Evolutionary conservation across 768 basidiomycete genomes (phyloP), one percentile per base, ranked within the genome.

Genomic region (Boletus bicolor): DNA sequence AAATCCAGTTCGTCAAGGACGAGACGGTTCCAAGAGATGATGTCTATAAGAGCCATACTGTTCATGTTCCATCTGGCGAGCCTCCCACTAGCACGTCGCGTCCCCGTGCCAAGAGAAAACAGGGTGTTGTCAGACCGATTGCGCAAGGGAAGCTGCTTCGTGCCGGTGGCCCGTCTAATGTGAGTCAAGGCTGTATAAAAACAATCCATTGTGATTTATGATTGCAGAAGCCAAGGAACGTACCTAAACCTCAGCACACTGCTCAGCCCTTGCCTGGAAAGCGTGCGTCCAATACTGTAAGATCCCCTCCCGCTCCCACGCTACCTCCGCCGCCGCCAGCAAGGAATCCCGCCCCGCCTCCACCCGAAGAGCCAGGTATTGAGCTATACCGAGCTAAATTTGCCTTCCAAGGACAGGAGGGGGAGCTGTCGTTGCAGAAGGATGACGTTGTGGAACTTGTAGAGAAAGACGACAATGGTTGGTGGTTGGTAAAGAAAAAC

Each of bases 401-500:
- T 72, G 82, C 86, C n/a, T 99, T 99, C 67, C 79, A 86, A 37
- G 95, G 94, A 2, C 91, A 98, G 72, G 86, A 87, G 35, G 95
- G 95, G 12, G 97, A 99, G 72, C 87, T 98, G 80, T 76, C 84
- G 7, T 72, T 99, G 49, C 82, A 80, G 61, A 98, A 98, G 72
- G 97, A 94, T 64, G 97, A 98, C 57, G 55, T 90, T 3, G 91
- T 98, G 1, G 95, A 98, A 74, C 76, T 98, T 19, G 77, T 94
- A 34, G 87, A 96, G 76, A 93, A 97, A 69, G 86, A 88, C 67
- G 85, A 94, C 56, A 96, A 96, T 63, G 97, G 96, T 3, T 99
- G 97, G 97, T 98, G 97, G 96, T 79, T 97, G 34, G 88, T 98
- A 54, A 91, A 87, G 79, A 93, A 89, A 72, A 81, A 79, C 50